Evolutionary conservation across 2,329 filamentous ascomycete species (phyloP).

Genomic region (Uncinocarpus reesii): DNA sequence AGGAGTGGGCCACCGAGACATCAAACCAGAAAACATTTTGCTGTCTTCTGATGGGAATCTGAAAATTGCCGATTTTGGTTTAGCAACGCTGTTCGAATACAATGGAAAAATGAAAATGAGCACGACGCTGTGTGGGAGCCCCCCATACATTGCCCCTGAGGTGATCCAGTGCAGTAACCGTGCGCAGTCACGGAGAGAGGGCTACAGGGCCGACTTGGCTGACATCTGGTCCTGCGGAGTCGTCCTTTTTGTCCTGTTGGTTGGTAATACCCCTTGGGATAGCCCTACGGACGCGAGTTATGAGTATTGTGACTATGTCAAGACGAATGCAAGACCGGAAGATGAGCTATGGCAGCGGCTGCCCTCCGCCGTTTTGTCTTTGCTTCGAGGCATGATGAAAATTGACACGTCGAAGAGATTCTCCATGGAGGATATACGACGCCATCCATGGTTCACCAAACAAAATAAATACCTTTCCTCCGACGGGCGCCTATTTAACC

Average conservation of each 20-base stretch:
- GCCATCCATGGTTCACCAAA: conserved; percentile 90
- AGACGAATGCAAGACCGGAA: conserved; percentile 65
- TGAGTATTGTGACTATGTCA: conserved; percentile 81
- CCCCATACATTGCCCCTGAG: conserved; percentile 94
- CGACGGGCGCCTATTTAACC: conserved; percentile 66
- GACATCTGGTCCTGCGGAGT: conserved; percentile 98
- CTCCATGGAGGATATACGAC: conserved; percentile 72
- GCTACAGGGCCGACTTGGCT: conserved; percentile 59
- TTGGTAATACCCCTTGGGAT: conserved; percentile 97
- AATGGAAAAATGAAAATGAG: conserved; percentile 73
- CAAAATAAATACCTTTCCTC: conserved; percentile 64
- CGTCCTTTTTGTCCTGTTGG: conserved; percentile 89
- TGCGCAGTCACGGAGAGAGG: conserved; percentile 36
- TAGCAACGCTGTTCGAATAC: conserved; percentile 87
- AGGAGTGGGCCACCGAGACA: conserved; percentile 82
- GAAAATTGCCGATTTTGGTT: conserved; percentile 93
- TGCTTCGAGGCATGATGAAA: conserved; percentile 88
- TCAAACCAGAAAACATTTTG: conserved; percentile 92
- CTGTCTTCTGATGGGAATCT: conserved; percentile 73
- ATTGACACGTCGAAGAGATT: conserved; percentile 66
- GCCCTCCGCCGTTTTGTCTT: conserved; percentile 61
- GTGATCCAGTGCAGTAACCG: conserved; percentile 53
- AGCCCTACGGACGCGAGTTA: conserved; percentile 76
- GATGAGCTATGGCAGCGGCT: conserved; percentile 80
- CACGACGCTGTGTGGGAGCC: conserved; percentile 84